Evolutionary conservation across 1,139 yeast species (phyloP).

Genomic region (Hemisphaericaspora lyxosophila): DNA sequence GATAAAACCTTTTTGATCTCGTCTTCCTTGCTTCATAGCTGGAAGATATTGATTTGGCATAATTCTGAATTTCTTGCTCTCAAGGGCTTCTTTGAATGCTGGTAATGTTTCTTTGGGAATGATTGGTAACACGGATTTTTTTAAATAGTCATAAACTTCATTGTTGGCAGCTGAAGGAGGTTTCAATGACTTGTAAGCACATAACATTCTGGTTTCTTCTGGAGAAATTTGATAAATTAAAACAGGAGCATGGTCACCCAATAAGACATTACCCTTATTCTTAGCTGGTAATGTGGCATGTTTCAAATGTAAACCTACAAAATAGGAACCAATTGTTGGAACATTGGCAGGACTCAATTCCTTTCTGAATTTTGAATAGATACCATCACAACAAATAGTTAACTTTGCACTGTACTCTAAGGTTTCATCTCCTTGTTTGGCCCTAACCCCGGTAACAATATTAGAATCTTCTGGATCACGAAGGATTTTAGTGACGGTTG

Average conservation of each 20-base stretch:
- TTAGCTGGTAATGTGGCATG: slow-evolving; percentile 72
- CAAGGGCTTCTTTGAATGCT: slow-evolving; percentile 53
- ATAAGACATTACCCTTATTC: slow-evolving; percentile 84
- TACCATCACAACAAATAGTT: slow-evolving; percentile 88
- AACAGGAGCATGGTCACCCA: slow-evolving; percentile 86
- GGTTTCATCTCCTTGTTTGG: slow-evolving; percentile 26
- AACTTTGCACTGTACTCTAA: slow-evolving; percentile 54
- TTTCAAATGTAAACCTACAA: slow-evolving; percentile 76
- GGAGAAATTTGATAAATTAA: slow-evolving; percentile 84
- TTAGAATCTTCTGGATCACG: slow-evolving; percentile 47
- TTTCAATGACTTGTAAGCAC: slow-evolving; percentile 76
- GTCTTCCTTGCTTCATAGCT: slow-evolving; percentile 60
- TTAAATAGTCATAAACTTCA: slow-evolving; percentile 62
- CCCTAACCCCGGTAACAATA: slow-evolving; percentile 68
- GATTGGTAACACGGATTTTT: slow-evolving; percentile 58
- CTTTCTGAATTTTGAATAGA: slow-evolving; percentile 87
- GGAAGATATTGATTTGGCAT: slow-evolving; percentile 96
- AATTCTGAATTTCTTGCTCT: slow-evolving; percentile 57
- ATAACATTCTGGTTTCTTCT: slow-evolving; percentile 79
- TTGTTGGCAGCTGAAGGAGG: slow-evolving; percentile 67
- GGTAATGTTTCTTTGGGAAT: slow-evolving; percentile 68
- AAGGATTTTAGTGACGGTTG: slow-evolving; percentile 69
- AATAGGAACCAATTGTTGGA: slow-evolving; percentile 77
- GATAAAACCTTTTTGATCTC: slow-evolving; percentile 67
- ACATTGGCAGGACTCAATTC: slow-evolving; percentile 56